Conservation (phyloP, 805 yeast genomes). For the Debaryomyces prosopidis region DNA sequence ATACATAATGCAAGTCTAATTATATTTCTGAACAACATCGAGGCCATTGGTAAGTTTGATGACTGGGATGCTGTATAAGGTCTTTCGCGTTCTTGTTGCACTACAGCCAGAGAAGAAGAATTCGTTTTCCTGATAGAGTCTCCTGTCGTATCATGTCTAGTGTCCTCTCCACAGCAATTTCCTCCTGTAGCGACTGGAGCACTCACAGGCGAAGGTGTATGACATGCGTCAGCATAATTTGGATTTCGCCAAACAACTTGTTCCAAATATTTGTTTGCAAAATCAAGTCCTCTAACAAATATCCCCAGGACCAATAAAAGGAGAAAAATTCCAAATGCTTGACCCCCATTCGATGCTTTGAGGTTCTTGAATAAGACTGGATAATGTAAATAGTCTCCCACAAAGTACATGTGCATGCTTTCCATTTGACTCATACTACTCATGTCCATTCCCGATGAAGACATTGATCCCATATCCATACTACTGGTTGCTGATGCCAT, state of each 20-base stretch:
- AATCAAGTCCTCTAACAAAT: conserved; percentile 58
- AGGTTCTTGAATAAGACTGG: conserved; percentile 65
- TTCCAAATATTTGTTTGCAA: conserved; percentile 63
- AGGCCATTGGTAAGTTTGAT: conserved; percentile 13
- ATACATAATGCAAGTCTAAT: conserved; percentile 58
- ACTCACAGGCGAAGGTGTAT: conserved; percentile 19
- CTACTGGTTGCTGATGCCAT: conserved; percentile 1
- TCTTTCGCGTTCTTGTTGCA: neutral
- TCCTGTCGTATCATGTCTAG: neutral
- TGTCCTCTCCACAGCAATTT: conserved; percentile 5
- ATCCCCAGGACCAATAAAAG: conserved; percentile 60
- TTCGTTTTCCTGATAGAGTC: neutral
- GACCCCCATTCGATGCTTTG: conserved; percentile 53
- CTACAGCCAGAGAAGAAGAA: neutral
- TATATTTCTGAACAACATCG: conserved; percentile 46
- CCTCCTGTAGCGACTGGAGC: neutral
- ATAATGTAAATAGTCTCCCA: conserved; percentile 48
- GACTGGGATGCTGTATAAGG: neutral
- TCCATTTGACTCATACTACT: conserved; percentile 10
- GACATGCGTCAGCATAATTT: conserved; percentile 18
- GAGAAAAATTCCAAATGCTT: conserved; percentile 74
- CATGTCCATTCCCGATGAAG: conserved; percentile 12
- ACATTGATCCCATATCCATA: neutral
- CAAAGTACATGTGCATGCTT: conserved; percentile 60
- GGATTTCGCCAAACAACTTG: conserved; percentile 60